Evolutionary conservation across 73 alveolate species (phyloP).

Genomic region (Paramecium primaurelia): DNA sequence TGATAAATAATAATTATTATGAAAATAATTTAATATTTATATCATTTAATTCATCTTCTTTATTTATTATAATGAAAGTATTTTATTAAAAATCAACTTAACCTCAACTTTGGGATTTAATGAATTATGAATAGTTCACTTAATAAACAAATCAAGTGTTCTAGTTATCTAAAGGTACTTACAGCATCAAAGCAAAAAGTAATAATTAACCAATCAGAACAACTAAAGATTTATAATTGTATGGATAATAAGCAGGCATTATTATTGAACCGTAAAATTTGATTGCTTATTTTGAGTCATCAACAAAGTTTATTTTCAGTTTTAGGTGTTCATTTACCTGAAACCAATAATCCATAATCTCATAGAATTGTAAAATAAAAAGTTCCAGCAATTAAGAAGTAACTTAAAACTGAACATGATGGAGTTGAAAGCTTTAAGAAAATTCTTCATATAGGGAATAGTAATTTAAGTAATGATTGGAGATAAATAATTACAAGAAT

Average conservation of each 20-base stretch:
- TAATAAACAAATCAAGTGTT: not conserved
- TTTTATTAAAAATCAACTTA: not conserved
- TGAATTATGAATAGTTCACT: not conserved
- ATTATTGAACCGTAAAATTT: not conserved
- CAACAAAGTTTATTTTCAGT: not conserved
- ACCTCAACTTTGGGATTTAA: not conserved
- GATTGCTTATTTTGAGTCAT: not conserved
- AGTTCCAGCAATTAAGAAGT: not conserved
- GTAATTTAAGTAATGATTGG: slow-evolving; percentile 14
- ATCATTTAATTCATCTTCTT: not conserved
- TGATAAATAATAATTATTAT: not conserved
- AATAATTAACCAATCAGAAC: not conserved
- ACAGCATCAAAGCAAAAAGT: not conserved
- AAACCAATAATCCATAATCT: not conserved
- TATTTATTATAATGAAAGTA: not conserved
- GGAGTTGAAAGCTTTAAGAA: not conserved
- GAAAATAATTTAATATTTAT: not conserved
- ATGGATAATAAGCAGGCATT: not conserved
- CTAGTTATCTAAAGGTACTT: not conserved
- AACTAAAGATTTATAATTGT: not conserved
- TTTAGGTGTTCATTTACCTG: not conserved
- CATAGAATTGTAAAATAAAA: slow-evolving; percentile 3
- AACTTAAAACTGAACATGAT: not conserved
- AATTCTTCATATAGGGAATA: not conserved
- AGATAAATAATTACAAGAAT: not conserved